Evolutionary conservation across 441 rosid species (phyloP), one percentile per base, ranked within the genome.

Genomic region (Euphorbia schlechtendalii): DNA sequence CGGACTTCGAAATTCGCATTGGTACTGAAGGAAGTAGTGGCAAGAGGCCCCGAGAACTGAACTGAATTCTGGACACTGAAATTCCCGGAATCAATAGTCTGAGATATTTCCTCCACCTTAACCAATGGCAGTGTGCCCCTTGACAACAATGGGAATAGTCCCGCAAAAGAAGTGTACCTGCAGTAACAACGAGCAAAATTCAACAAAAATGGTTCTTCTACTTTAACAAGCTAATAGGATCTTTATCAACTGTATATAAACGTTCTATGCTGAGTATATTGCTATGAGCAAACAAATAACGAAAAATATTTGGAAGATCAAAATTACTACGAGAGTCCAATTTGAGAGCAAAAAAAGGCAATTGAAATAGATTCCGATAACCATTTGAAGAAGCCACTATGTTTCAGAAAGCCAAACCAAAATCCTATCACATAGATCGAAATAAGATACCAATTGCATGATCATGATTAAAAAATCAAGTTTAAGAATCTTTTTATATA

Each of bases 101-200:
- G 96, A 62, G 96, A 94, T 71, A 94, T 90, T 80, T 94, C 96
- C 65, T 88, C 97, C 61, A 90, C 96, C 74, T 83, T 90, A 24
- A 85, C 83, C 71, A 90, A 64, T 3, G 79, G 88, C 53, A 83
- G 66, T 17, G 81, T 72, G 28, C 92, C 90, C 46, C 87, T 81
- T 20, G 96, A 82, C 75, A 94, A 77, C 80, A 90, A 71, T 1
- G 99, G 96, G 74, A 84, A 94, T 78, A 94, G 59, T 14, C 89
- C 89, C 1, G 80, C 78, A 66, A 94, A 90, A 32, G 99, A 89
- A 52, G 99, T 94, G 81, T 90, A 90, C 70, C 99, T 90, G 78
- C 68, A 12, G 74, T 6, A 58, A 46, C 65, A 48, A 17, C 15
- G 6, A 12, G 38, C n/a, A n/a, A 59, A 25, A 34, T 13, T 51